Conservation (phyloP, 1,139 yeast genomes). For the Diutina sp. region DNA sequence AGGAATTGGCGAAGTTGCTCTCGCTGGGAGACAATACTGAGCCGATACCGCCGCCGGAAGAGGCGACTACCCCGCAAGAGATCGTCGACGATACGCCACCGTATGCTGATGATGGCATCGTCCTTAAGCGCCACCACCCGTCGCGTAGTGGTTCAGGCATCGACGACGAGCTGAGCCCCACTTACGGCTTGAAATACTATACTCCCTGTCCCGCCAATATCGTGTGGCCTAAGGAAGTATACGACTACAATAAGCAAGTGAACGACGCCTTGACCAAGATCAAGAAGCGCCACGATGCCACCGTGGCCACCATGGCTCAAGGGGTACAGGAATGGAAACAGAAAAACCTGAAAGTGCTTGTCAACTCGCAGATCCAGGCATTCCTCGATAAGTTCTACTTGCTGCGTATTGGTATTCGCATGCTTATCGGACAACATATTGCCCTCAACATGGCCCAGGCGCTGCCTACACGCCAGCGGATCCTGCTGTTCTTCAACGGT, state of each 20-base stretch:
- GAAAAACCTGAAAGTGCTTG: conserved; percentile 33
- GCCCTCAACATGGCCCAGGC: conserved; percentile 62
- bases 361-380: conserved; percentile 57
- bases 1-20: conserved; percentile 23
- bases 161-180: conserved; percentile 15
- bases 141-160: conserved; percentile 6
- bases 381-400: conserved; percentile 75
- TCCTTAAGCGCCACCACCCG: conserved; percentile 19
- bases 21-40: background rate
- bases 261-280: conserved; percentile 57
- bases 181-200: conserved; percentile 44
- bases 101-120: conserved; percentile 41
- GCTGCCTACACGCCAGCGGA: conserved; percentile 28
- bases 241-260: conserved; percentile 56
- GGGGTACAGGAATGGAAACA: conserved; percentile 86
- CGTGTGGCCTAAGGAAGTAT: conserved; percentile 65
- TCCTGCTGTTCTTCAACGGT: conserved; percentile 21
- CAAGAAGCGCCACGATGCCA: conserved; percentile 82
- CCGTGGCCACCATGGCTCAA: conserved; percentile 86
- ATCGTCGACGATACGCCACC: background rate
- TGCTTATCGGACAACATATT: conserved; percentile 83
- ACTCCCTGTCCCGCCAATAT: conserved; percentile 39
- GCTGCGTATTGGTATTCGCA: conserved; percentile 80
- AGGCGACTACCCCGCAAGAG: conserved; percentile 11
- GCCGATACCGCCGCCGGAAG: conserved; percentile 3